Evolutionary conservation across 2,329 filamentous ascomycete genomes (phyloP), one percentile per base, ranked within the genome.

Genomic region (Mollisia scopiformis): DNA sequence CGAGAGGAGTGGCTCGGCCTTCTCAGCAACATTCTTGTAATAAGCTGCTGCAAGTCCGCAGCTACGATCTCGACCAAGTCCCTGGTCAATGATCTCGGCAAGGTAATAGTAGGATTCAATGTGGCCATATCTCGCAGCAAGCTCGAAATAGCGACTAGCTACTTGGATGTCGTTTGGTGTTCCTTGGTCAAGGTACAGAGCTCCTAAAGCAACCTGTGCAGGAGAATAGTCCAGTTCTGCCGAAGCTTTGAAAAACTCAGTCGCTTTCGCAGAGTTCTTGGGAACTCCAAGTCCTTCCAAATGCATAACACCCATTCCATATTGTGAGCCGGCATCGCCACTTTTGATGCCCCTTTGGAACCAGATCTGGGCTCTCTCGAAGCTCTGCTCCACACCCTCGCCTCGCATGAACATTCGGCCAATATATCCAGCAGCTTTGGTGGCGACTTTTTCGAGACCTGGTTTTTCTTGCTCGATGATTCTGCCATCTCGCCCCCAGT

Each of bases 61-160:
- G 47, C 86, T 87, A 60, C 85, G 80, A 53, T 90, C 86, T 41
- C 86, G 79, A 8, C 87, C 88, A 57, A 91, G 78, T 1, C 87
- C 88, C 63, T 85, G 82, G 61, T 90, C 81, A 47, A 82, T 84
- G 66, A 92, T 80, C 71, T 91, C 89, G 1, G 88, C 89, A 2
- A 92, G 80, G 68, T 89, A 91, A 73, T 91, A 92, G 69, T 85
- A 89, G 1, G 88, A 87, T 73, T 91, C 89, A 64, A 91, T 88
- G 69, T 88, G 85, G 2, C 86, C 84, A 72, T 88, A 87, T 55
- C 86, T 80, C 58, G 85, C 85, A 13, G 89, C 89, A 50, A 90
- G 78, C 67, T 91, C 88, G 66, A 92, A 91, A 72, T 91, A 91
- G 55, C 83, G 81, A 37, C 82, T 84, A 3, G 89, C 89, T 52